phyloP scores from a whole-genome alignment of 805 yeast genomes.

The Teunomyces tritomae region DNA sequence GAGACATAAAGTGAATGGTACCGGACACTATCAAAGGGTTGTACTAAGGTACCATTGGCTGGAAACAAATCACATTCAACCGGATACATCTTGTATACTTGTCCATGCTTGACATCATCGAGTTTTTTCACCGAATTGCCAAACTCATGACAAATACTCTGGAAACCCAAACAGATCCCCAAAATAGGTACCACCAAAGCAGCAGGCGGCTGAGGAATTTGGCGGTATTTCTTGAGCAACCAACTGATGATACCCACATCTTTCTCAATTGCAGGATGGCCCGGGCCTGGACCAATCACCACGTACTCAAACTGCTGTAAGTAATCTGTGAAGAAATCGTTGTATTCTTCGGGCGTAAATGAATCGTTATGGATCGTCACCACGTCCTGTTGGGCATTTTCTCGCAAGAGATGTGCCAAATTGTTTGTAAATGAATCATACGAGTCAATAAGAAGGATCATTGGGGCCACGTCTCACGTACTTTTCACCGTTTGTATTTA shows the following conservation, averaged over 20 bases:
- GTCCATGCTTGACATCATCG: slow-evolving; percentile 77
- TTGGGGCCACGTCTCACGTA: slow-evolving; percentile 9
- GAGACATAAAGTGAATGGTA: slow-evolving; percentile 80
- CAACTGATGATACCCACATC: slow-evolving; percentile 78
- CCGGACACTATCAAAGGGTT: slow-evolving; percentile 65
- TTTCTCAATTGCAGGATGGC: slow-evolving; percentile 60
- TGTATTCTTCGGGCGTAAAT: slow-evolving; percentile 28
- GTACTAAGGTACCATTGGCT: slow-evolving; percentile 19
- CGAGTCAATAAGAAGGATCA: slow-evolving; percentile 79
- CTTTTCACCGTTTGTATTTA: neutral
- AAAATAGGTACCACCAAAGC: slow-evolving; percentile 56
- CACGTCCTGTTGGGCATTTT: slow-evolving; percentile 49
- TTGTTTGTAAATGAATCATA: slow-evolving; percentile 95
- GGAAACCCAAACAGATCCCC: slow-evolving; percentile 95
- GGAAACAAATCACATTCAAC: slow-evolving; percentile 20
- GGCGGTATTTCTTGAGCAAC: slow-evolving; percentile 35
- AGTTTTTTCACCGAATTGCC: slow-evolving; percentile 59
- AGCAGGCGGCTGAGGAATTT: slow-evolving; percentile 5
- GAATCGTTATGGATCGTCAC: slow-evolving; percentile 65
- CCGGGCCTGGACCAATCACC: slow-evolving; percentile 97
- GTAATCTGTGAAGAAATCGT: slow-evolving; percentile 36
- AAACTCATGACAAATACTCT: slow-evolving; percentile 63
- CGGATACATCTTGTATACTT: slow-evolving; percentile 54
- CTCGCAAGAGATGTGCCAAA: slow-evolving; percentile 58
- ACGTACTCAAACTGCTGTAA: slow-evolving; percentile 65